A percentile compares a stretch with the other conserved stretches of the same genome.
Evolutionary conservation across 805 yeast species (phyloP).

Genomic region (Wickerhamiella shivajii): DNA sequence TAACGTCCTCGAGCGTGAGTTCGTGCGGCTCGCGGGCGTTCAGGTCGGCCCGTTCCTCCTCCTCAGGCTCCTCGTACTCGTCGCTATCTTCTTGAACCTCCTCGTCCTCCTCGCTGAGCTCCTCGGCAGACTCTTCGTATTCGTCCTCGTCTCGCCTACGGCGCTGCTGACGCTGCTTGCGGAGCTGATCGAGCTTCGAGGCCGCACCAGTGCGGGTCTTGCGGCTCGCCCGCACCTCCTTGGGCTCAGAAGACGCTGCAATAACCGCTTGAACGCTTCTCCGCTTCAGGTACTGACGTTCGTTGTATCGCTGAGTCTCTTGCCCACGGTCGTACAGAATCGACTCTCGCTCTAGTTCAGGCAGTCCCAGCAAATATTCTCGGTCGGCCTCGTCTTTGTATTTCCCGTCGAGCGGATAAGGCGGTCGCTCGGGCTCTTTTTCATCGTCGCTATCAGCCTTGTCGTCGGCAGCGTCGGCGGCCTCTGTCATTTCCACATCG

Average conservation of each 20-base stretch:
- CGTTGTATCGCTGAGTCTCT: constrained; percentile 77
- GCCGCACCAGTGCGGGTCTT: constrained; percentile 13
- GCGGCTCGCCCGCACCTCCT: constrained; percentile 20
- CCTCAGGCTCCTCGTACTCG: constrained; percentile 29
- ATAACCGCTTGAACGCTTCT: constrained; percentile 51
- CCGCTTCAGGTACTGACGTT: constrained; percentile 66
- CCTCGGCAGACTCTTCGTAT: constrained; percentile 26
- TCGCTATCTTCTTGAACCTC: constrained; percentile 39
- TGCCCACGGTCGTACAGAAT: constrained; percentile 84
- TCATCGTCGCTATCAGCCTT: constrained; percentile 29
- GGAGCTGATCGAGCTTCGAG: constrained; percentile 52
- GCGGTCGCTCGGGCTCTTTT: constrained; percentile 29
- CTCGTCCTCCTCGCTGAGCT: constrained; percentile 22
- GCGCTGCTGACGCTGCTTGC: constrained; percentile 52
- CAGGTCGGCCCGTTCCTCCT: constrained; percentile 22
- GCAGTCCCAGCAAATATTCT: constrained; percentile 40
- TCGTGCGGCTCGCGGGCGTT: too few species aligned
- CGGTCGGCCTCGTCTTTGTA: constrained; percentile 74
- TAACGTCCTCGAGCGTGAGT: constrained; percentile 52
- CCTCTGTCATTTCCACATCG: constrained; percentile 1
- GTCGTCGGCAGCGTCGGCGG: constrained; percentile 22
- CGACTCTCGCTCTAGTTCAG: constrained; percentile 86
- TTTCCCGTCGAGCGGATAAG: constrained; percentile 89
- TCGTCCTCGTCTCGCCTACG: constrained; percentile 25
- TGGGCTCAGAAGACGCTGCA: constrained; percentile 11